phyloP scores from a whole-genome alignment of 352 stramenopile genomes.

The Elongisporangium anandrum region DNA sequence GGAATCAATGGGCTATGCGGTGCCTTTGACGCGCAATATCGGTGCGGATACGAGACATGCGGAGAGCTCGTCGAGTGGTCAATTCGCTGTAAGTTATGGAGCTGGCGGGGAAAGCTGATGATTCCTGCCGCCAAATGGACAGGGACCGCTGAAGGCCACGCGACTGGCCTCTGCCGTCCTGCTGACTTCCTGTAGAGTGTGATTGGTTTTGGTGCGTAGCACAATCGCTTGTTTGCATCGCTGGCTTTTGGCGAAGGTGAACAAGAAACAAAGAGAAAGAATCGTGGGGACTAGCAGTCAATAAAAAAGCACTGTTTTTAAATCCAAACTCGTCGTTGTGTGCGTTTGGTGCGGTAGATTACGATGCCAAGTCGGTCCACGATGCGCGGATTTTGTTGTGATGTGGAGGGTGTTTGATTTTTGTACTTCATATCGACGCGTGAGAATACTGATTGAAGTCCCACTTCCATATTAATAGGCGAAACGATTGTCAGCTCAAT shows the following conservation, averaged over 20 bases:
- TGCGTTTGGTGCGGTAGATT: background rate
- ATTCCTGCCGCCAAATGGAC: background rate
- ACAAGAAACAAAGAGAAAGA: background rate
- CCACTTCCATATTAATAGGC: background rate
- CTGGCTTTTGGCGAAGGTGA: too few relatives aligned
- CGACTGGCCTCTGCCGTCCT: background rate
- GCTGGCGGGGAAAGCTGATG: background rate
- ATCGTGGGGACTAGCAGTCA: background rate
- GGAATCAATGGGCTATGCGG: background rate
- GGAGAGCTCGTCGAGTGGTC: background rate
- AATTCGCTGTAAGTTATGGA: background rate
- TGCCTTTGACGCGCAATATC: background rate
- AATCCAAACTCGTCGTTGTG: background rate
- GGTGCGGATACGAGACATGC: background rate
- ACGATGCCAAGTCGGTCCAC: background rate
- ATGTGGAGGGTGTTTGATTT: too few relatives aligned
- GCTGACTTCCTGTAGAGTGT: background rate
- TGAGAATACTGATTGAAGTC: too few relatives aligned
- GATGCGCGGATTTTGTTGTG: too few relatives aligned
- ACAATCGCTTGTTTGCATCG: background rate
- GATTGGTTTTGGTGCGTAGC: slow-evolving; percentile 1
- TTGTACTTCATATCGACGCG: too few relatives aligned
- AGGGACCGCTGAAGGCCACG: background rate
- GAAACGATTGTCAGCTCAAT: background rate
- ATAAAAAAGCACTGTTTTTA: background rate